Conservation (phyloP, 768 basidiomycete species). For the Tricholoma bakamatsutake region DNA sequence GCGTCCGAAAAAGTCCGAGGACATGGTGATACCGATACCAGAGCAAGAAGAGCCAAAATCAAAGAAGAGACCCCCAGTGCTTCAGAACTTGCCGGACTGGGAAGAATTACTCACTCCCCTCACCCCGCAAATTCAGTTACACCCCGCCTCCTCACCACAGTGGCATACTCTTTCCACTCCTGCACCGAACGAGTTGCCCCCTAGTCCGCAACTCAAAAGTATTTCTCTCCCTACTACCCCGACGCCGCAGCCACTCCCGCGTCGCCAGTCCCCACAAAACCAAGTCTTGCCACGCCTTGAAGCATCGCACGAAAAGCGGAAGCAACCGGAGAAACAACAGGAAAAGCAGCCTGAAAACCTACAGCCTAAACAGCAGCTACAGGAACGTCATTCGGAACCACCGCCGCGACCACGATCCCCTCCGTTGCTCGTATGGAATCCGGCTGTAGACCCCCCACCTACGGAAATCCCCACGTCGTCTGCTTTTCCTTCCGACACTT, state of each 20-base stretch:
- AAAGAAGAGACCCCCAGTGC: slow-evolving; percentile 5
- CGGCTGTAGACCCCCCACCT: slow-evolving; percentile 76
- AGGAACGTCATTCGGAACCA: slow-evolving; percentile 10
- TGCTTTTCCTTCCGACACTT: slow-evolving; percentile 67
- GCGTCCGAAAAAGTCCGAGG: slow-evolving; percentile 39
- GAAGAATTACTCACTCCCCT: slow-evolving; percentile 35
- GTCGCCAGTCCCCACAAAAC: slow-evolving; percentile 9
- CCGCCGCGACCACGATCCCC: slow-evolving; percentile 45
- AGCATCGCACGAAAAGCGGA: not conserved
- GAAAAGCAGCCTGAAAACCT: not conserved
- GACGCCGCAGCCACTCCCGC: slow-evolving; percentile 18
- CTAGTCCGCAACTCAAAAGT: slow-evolving; percentile 47
- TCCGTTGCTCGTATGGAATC: slow-evolving; percentile 73
- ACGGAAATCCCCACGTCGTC: slow-evolving; percentile 45
- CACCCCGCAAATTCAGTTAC: slow-evolving; percentile 23
- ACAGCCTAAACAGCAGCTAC: slow-evolving; percentile 11
- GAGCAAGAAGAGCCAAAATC: not conserved
- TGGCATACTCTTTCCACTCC: slow-evolving; percentile 59
- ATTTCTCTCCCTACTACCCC: slow-evolving; percentile 47
- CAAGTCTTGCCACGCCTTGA: not conserved
- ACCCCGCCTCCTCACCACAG: slow-evolving; percentile 27
- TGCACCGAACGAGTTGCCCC: slow-evolving; percentile 53
- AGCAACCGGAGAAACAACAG: not conserved
- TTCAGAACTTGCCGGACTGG: slow-evolving; percentile 10
- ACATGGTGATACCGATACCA: slow-evolving; percentile 8